phyloP scores from a whole-genome alignment of 2,329 filamentous ascomycete genomes.

The Fusarium sp. region DNA sequence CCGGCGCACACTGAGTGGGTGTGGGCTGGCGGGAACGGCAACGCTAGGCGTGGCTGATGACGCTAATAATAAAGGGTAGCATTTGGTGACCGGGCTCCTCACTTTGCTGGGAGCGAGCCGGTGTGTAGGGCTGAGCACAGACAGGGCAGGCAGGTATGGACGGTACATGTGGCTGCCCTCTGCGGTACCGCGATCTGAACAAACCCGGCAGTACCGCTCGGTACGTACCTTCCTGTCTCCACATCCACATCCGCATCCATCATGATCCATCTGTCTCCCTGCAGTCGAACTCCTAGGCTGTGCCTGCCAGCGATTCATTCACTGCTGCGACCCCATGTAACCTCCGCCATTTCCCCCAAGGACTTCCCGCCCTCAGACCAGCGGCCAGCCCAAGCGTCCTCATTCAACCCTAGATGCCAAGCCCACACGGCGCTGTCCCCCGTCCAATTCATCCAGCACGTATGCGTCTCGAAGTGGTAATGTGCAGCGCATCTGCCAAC shows the following conservation, averaged over 20 bases:
- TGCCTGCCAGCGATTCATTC: conserved; percentile 16
- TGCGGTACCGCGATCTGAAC: conserved; percentile 16
- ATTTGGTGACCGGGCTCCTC: conserved; percentile 31
- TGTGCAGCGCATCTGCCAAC: conserved; percentile 38
- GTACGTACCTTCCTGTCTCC: conserved; percentile 7
- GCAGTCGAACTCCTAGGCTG: conserved; percentile 27
- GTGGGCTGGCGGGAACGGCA: conserved; percentile 41
- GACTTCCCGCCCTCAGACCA: conserved; percentile 26
- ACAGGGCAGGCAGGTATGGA: conserved; percentile 19
- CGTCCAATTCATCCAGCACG: conserved; percentile 4
- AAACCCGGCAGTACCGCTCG: conserved; percentile 16
- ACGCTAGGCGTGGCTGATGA: conserved; percentile 43
- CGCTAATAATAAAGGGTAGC: conserved; percentile 40
- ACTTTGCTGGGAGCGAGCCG: conserved; percentile 30
- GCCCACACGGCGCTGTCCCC: conserved; percentile 11
- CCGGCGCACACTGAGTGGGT: conserved; percentile 17
- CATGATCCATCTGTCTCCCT: not conserved
- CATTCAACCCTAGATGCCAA: conserved; percentile 27
- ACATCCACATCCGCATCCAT: not conserved
- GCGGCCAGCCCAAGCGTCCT: conserved; percentile 23
- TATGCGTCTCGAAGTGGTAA: conserved; percentile 38
- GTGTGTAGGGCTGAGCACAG: conserved; percentile 45
- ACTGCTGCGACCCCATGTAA: conserved; percentile 16
- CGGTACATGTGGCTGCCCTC: conserved; percentile 20
- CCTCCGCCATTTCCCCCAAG: conserved; percentile 1